Conservation (phyloP, 345 rosid genomes). For the Rhodomyrtus tomentosa region DNA sequence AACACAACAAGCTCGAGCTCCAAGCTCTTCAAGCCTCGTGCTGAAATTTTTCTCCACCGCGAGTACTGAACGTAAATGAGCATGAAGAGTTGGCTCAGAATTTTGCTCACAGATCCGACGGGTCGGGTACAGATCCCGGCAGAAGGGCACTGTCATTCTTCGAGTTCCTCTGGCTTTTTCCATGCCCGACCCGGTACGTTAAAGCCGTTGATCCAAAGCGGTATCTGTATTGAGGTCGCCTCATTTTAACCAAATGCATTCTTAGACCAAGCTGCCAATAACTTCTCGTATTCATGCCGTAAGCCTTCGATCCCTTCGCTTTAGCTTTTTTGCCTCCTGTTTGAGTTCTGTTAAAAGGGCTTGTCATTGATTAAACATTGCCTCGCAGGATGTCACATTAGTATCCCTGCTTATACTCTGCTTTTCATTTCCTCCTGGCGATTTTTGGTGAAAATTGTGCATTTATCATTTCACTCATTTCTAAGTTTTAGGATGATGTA, state of each 20-base stretch:
- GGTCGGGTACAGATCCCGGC: background rate
- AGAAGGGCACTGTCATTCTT: background rate
- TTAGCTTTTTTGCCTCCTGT: background rate
- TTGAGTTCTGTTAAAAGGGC: background rate
- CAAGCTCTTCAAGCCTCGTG: background rate
- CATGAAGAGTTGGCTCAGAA: background rate
- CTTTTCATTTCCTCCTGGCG: background rate
- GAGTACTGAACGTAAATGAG: background rate
- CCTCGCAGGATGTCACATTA: background rate
- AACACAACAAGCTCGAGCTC: background rate
- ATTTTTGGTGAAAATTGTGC: background rate
- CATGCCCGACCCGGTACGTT: background rate
- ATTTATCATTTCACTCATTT: background rate
- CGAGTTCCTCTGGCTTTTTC: background rate
- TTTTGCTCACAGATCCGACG: accelerated
- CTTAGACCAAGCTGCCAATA: background rate
- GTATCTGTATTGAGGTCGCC: background rate
- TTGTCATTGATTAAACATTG: background rate
- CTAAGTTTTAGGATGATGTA: background rate
- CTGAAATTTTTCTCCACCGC: background rate
- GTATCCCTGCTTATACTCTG: background rate
- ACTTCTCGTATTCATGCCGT: background rate
- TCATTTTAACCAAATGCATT: background rate
- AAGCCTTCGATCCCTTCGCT: background rate
- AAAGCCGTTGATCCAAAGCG: background rate